Evolutionary conservation across 2,329 filamentous ascomycete genomes (phyloP), one percentile per base, ranked within the genome.

Genomic region (Trichoderma koningii): DNA sequence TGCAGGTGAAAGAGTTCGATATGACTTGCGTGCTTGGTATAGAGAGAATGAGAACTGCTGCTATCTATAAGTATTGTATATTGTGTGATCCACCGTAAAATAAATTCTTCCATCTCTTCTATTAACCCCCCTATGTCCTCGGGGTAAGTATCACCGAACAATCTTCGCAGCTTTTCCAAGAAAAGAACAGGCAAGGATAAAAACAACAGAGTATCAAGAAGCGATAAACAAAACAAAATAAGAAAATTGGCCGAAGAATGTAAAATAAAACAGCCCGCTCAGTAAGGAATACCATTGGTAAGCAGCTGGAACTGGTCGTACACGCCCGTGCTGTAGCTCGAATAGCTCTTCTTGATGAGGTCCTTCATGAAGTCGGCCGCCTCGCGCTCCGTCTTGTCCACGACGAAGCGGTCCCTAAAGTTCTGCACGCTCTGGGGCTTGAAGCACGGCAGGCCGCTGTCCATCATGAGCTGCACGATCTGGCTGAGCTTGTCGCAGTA

Each of bases 221-320:
- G 53, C 19, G 38, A n/a, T n/a, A n/a, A 52, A 51, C 15, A 14
- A 38, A 38, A 60, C 6, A 50, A 55, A 28, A 9, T 7, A 10
- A n/a, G 7, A 50, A 10, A 34, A 34, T 34, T 34, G 30, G 30
- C 30, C 21, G 19, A 21, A n/a, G n/a, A 42, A 63, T 6, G 30
- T 9, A 6, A 17, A 10, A 7, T 21, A 1, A n/a, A n/a, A n/a
- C n/a, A n/a, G 21, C 42, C 30, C n/a, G 52, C 41, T 53, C 84
- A 97, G 75, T 96, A 98, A 41, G 95, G 95, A 76, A 99, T 99
- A 7, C 94, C 95, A 75, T 99, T 98, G 38, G 95, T 98, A 78
- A 97, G 81, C 73, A 97, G 81, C 82, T 99, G 95, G 83, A 97
- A 99, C 77, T 97, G 92, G 79, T 99, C 96, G 76, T 99, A 99